Base-by-base conservation (phyloP, 2,329 filamentous ascomycete genomes). In the Aspergillus cejpii region DNA sequence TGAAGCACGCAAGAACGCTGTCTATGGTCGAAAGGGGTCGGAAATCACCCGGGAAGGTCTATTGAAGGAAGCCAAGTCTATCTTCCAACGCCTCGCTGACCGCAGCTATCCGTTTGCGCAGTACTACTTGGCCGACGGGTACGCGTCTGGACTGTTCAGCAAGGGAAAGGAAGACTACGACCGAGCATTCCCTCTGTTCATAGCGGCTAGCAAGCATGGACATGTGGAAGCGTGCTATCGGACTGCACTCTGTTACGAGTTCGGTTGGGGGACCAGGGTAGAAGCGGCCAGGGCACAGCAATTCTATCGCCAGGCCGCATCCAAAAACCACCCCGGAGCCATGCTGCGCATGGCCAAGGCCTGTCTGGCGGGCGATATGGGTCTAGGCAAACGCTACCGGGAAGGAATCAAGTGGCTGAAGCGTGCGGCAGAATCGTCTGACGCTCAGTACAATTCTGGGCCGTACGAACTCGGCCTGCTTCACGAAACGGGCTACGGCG, bases 391-490 rank as follows among this genome's bases (percentile, higher is more conserved):
- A 63, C 79, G 85, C 47, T 94, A 95, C 61, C 79, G 87, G 41
- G 92, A 98, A 66, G 92, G 91, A 6, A 73, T 97, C 54, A 96
- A 94, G 66, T 98, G 92, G 92, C 74, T 98, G 59, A 97, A 96
- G 71, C 80, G 94, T 45, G 92, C 90, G 2, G 79, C 88, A 0
- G 92, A 98, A 66, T 81, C 87, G 2, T 89, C 92, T 10, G 92
- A 98, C 64, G 64, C 77, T 36, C 90, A 97, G 66, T 96, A 98
- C 72, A 96, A 95, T 58, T 79, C 83, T 14, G 92, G 88, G 0
- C 92, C 92, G 0, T 98, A 90, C 62, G 89, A 96, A 63, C 79
- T 98, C 11, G 92, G 84, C 5, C 74, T 86, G 47, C 68, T 98
- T 51, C 95, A 97, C 63, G 87, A 96, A 66, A 86, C 81, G 1